Evolutionary conservation across 176 grass and related monocot genomes (phyloP).

Genomic region (Hordeum marinum): DNA sequence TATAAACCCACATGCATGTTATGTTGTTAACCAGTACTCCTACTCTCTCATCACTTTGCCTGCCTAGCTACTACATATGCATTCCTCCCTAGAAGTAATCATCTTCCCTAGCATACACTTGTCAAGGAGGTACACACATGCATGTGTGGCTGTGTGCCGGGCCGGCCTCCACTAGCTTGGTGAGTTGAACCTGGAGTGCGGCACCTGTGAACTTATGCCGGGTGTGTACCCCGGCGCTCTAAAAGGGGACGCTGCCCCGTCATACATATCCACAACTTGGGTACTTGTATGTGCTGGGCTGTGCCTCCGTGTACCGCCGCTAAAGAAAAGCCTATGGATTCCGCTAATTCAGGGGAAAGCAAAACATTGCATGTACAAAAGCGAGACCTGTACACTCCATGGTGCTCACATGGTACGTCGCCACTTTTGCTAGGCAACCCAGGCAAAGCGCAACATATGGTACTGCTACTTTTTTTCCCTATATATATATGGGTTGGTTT

Average conservation of each 20-base stretch:
- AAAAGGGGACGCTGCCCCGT: not conserved
- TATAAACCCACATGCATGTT: not conserved
- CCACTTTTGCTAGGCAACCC: conserved; percentile 19
- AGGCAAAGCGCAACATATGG: not conserved
- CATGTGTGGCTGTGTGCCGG: not conserved
- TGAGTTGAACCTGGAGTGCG: not conserved
- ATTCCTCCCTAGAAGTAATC: not conserved
- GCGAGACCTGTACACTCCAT: conserved; percentile 2
- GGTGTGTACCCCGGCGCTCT: not conserved
- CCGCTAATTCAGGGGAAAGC: conserved; percentile 5
- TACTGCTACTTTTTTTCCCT: not conserved
- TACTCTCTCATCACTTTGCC: not conserved
- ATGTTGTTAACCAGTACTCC: no score
- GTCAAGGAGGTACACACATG: not conserved
- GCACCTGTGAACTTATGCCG: conserved; percentile 9
- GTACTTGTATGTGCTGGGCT: not conserved
- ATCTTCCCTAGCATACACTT: not conserved
- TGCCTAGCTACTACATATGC: not conserved
- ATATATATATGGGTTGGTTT: no score
- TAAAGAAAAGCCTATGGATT: not conserved
- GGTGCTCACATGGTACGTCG: conserved; percentile 16
- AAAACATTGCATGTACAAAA: conserved; percentile 13
- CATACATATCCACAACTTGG: not conserved
- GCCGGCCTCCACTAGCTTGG: not conserved
- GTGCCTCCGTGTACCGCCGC: not conserved